phyloP scores from a whole-genome alignment of 2,329 filamentous ascomycete species.

The Stagonosporopsis tanaceti region DNA sequence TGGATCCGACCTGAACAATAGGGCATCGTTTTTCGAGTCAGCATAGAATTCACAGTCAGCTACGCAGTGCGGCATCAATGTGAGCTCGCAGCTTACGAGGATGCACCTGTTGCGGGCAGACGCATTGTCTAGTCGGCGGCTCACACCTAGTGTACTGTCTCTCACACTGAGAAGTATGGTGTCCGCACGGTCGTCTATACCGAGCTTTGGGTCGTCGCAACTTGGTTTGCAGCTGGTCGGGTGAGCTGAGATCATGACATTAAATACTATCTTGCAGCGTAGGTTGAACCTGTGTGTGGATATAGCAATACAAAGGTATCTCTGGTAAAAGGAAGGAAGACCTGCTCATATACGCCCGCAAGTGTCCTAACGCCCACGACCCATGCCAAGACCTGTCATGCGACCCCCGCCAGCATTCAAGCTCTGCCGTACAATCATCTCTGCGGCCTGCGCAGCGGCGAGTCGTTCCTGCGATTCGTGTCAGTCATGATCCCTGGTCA shows the following conservation, averaged over 20 bases:
- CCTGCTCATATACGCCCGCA: neutral
- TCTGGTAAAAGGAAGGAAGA: neutral
- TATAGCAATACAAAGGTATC: slow-evolving; percentile 17
- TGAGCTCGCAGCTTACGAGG: too few relatives aligned
- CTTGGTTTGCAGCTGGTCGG: too few relatives aligned
- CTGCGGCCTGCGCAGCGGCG: slow-evolving; percentile 87
- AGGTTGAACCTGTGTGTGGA: neutral
- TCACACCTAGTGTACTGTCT: too few relatives aligned
- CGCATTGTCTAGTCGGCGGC: too few relatives aligned
- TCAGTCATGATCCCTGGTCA: slow-evolving; percentile 2
- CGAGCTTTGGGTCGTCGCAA: too few relatives aligned
- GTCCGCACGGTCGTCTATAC: too few relatives aligned
- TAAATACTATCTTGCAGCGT: neutral
- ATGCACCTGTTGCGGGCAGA: too few relatives aligned
- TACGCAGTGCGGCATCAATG: too few relatives aligned
- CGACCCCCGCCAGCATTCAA: slow-evolving; percentile 67
- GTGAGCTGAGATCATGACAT: neutral
- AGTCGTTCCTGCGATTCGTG: slow-evolving; percentile 69
- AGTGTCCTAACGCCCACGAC: slow-evolving; percentile 10
- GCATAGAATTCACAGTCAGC: too few relatives aligned
- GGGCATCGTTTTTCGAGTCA: too few relatives aligned
- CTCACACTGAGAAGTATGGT: too few relatives aligned
- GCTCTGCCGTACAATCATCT: slow-evolving; percentile 94
- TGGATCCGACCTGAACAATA: too few relatives aligned
- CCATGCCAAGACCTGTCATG: slow-evolving; percentile 54